These are phyloP conservation scores for Eucalyptus pauciflora DNA, from an alignment of 345 rosid genomes.

Conservation along the genomic window DNA sequence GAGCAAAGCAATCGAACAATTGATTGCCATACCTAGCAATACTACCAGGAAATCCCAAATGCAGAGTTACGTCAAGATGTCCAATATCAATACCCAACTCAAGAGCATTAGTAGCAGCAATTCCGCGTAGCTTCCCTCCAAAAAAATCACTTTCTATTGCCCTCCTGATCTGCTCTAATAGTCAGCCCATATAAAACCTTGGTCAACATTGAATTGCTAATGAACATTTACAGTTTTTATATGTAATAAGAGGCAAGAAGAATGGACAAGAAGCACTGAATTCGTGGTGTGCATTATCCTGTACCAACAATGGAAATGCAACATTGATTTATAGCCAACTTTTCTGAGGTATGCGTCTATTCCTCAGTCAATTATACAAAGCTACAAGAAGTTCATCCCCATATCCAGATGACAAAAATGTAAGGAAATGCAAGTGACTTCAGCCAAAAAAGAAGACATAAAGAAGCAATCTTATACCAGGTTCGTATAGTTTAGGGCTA, in stretches of 20 bases:
- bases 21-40: conserved; percentile 58
- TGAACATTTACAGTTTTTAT: neutral
- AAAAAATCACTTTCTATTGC: conserved; percentile 76
- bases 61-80: conserved; percentile 85
- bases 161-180: conserved; percentile 60
- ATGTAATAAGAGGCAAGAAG: neutral
- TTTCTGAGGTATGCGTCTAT: neutral
- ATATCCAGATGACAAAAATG: neutral
- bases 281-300: neutral
- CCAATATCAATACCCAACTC: conserved; percentile 99
- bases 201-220: neutral
- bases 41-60: conserved; percentile 97
- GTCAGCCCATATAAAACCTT: neutral
- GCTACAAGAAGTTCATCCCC: neutral
- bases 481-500: neutral
- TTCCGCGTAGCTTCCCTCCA: conserved; percentile 76
- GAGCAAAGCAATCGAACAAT: neutral
- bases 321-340: neutral
- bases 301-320: neutral
- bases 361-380: neutral
- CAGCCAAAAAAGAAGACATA: neutral
- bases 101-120: conserved; percentile 94
- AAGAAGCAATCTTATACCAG: neutral
- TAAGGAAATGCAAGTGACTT: neutral
- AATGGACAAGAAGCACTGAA: neutral